A percentile compares a stretch with the other conserved stretches of the same genome.
phyloP scores from a whole-genome alignment of 2,329 filamentous ascomycete species.

The Diaporthe citri region DNA sequence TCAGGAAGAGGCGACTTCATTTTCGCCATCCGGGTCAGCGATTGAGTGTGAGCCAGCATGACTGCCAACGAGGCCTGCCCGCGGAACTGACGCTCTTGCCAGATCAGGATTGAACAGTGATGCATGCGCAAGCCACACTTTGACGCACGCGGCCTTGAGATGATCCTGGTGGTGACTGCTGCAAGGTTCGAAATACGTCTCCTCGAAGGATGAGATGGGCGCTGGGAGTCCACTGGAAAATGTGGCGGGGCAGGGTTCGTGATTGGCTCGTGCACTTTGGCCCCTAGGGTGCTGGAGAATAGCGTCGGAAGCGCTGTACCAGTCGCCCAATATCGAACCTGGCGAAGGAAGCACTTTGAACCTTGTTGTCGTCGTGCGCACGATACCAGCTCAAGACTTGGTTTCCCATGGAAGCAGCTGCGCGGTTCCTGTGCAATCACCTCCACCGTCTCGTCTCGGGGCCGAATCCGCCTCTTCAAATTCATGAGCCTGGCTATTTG shows the following conservation, averaged over 20 bases:
- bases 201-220: neutral
- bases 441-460: neutral
- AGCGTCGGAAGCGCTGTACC: neutral
- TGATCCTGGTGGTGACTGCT: neutral
- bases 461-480: neutral
- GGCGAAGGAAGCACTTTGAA: neutral
- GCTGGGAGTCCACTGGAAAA: neutral
- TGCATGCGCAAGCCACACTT: constrained; percentile 4
- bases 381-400: neutral
- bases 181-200: constrained; percentile 10
- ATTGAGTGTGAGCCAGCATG: neutral
- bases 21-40: constrained; percentile 27
- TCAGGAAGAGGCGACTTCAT: constrained; percentile 7
- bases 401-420: neutral
- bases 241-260: neutral
- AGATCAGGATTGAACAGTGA: neutral
- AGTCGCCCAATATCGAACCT: neutral
- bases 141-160: neutral
- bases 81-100: neutral
- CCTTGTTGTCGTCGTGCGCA: neutral
- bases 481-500: neutral
- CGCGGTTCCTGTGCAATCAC: neutral
- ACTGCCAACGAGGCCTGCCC: neutral
- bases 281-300: neutral
- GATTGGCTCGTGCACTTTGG: neutral